Percentiles rank a stretch among this genome's conserved stretches.
Evolutionary conservation across 148 eudicot species (phyloP).

Genomic region (Suaeda aralocaspica): DNA sequence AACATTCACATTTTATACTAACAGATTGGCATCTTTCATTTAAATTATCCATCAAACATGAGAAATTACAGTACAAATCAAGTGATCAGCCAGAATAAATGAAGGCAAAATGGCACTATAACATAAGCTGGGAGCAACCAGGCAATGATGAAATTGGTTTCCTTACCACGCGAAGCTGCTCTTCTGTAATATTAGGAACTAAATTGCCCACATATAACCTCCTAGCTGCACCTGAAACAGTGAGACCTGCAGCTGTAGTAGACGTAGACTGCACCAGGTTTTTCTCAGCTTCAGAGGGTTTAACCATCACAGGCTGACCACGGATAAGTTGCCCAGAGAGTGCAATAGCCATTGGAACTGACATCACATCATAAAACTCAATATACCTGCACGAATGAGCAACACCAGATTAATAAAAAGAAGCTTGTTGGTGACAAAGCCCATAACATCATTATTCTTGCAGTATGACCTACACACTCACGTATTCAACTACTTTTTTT

Average conservation of each 20-base stretch:
- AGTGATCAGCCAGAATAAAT: too few species aligned
- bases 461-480: neutral
- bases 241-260: constrained; percentile 43
- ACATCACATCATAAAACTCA: constrained; percentile 88
- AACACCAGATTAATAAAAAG: too few species aligned
- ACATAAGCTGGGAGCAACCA: neutral
- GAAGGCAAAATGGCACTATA: neutral
- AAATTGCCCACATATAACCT: constrained; percentile 85
- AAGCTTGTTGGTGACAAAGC: too few species aligned
- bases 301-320: constrained; percentile 93
- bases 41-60: neutral
- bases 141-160: neutral
- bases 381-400: constrained; percentile 53
- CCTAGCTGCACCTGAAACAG: constrained; percentile 68
- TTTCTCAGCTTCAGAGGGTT: constrained; percentile 97
- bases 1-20: neutral
- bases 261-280: constrained; percentile 74
- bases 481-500: too few species aligned
- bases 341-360: constrained; percentile 97
- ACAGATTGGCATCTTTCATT: neutral
- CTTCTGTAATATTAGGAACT: constrained; percentile 70
- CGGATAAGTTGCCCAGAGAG: constrained; percentile 85
- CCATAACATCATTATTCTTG: too few species aligned
- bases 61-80: neutral
- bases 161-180: constrained; percentile 82